Evolutionary conservation across 192 early-diverging fungal species (phyloP).

Genomic region (Backusella westeae): DNA sequence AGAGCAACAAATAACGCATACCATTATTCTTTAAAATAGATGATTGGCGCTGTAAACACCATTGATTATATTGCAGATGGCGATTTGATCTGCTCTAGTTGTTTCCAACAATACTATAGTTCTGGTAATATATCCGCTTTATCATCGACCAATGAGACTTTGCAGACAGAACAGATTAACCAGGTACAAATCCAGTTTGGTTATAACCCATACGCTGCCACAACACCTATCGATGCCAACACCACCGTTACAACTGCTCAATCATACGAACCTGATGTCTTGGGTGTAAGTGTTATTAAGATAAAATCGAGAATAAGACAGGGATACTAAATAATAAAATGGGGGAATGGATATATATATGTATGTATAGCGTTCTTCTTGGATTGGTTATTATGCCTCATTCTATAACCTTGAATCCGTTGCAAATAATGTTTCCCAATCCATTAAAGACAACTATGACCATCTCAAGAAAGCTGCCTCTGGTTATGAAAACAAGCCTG

Average conservation of each 20-base stretch:
- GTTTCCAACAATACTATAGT: conserved; percentile 40
- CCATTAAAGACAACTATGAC: conserved; percentile 59
- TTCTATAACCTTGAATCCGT: conserved; percentile 63
- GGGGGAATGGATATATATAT: conserved; percentile 20
- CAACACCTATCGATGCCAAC: conserved; percentile 31
- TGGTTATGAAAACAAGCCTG: conserved; percentile 30
- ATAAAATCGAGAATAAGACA: not conserved
- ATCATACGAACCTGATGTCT: conserved; percentile 43
- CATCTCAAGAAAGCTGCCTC: conserved; percentile 43
- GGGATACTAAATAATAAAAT: not conserved
- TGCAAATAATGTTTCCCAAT: conserved; percentile 44
- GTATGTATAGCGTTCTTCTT: conserved; percentile 48
- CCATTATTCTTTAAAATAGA: conserved; percentile 16
- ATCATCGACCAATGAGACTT: conserved; percentile 45
- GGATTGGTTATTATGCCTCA: conserved; percentile 58
- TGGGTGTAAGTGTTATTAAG: conserved; percentile 44
- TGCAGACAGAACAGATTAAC: conserved; percentile 44
- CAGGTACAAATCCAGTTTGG: conserved; percentile 49
- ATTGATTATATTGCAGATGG: conserved; percentile 40
- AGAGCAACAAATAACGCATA: not conserved
- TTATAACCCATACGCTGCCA: conserved; percentile 28
- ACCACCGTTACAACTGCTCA: conserved; percentile 50
- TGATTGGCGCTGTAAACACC: conserved; percentile 40
- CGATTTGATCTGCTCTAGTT: conserved; percentile 44
- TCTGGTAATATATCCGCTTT: conserved; percentile 23